A percentile compares a stretch with the other conserved stretches of the same genome.
Evolutionary conservation across 2,329 filamentous ascomycete species (phyloP).

Genomic region (Xylaria sp.): DNA sequence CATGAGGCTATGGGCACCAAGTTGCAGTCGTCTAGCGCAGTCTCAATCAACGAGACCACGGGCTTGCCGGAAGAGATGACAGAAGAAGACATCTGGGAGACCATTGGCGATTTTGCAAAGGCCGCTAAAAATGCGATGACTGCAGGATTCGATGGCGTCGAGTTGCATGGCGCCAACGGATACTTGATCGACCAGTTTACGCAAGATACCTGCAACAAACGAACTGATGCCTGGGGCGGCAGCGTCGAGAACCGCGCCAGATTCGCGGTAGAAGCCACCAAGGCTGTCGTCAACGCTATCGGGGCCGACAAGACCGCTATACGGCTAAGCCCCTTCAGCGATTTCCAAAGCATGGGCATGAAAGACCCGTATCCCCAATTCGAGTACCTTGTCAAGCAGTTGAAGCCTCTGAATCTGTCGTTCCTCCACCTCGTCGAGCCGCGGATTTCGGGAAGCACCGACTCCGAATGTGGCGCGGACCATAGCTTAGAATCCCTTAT

Average conservation of each 20-base stretch:
- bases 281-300: conserved; percentile 64
- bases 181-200: conserved; percentile 69
- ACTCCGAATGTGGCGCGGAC: conserved; percentile 52
- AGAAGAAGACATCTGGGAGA: conserved; percentile 70
- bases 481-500: conserved; percentile 58
- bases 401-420: conserved; percentile 64
- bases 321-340: conserved; percentile 64
- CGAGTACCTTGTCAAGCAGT: conserved; percentile 60
- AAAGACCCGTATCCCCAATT: conserved; percentile 68
- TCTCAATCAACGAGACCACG: conserved; percentile 59
- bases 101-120: conserved; percentile 70
- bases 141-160: conserved; percentile 76
- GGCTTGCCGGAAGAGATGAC: conserved; percentile 72
- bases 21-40: conserved; percentile 59
- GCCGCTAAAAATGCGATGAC: conserved; percentile 67
- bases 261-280: conserved; percentile 63
- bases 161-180: conserved; percentile 56
- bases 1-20: conserved; percentile 58
- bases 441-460: conserved; percentile 56
- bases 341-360: conserved; percentile 69
- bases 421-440: conserved; percentile 69
- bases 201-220: conserved; percentile 64
- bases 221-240: conserved; percentile 67
- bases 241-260: conserved; percentile 65
- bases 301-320: conserved; percentile 62